A percentile compares a stretch with the other conserved stretches of the same genome.
Evolutionary conservation across 371 early-diverging fungal genomes (phyloP).

Genomic region (Funneliformis caledonium): DNA sequence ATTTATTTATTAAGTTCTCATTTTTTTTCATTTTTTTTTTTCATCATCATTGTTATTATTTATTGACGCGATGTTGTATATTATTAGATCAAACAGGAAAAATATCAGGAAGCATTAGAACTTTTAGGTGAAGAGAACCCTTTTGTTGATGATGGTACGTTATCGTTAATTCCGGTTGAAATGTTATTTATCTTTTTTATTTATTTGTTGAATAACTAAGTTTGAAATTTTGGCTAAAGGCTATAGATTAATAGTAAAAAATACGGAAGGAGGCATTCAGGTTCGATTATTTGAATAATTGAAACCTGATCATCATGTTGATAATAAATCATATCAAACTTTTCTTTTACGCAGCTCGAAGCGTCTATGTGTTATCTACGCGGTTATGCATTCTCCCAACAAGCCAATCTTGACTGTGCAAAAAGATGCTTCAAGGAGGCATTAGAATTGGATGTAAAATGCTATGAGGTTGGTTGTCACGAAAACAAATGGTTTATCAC

Average conservation of each 20-base stretch:
- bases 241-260: conserved; percentile 31
- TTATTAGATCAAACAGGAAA: conserved; percentile 57
- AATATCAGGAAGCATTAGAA: conserved; percentile 64
- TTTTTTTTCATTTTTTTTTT: background rate
- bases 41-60: conserved; percentile 8
- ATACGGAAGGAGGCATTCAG: conserved; percentile 49
- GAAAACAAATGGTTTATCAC: background rate
- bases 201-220: background rate
- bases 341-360: conserved; percentile 53
- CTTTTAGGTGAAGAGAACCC: conserved; percentile 63
- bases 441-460: conserved; percentile 66
- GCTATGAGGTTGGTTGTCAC: conserved; percentile 57
- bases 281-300: conserved; percentile 37
- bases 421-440: conserved; percentile 70
- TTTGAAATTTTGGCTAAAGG: background rate
- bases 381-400: conserved; percentile 62
- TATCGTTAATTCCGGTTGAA: background rate
- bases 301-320: background rate
- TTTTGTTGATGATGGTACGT: background rate
- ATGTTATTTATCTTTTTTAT: background rate
- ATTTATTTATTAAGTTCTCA: background rate
- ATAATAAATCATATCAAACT: background rate
- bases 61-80: background rate
- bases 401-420: conserved; percentile 58
- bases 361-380: conserved; percentile 69